A percentile compares a stretch with the other conserved stretches of the same genome.
These are phyloP conservation scores for Solanum paucissectum DNA, from an alignment of 257 asterid genomes.

Conservation along the genomic window DNA sequence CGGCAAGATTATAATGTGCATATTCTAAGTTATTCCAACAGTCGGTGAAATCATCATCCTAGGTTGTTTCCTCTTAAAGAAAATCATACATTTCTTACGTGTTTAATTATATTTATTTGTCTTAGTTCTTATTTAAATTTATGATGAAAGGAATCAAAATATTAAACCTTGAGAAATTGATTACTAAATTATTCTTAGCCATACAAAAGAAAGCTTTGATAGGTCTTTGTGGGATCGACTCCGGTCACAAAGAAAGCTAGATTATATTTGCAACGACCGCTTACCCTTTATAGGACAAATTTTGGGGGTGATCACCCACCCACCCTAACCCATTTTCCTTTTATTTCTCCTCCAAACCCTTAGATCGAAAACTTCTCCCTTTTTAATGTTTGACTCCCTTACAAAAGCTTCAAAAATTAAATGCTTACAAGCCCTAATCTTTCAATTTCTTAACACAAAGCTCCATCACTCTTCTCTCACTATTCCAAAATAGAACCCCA, in stretches of 20 bases:
- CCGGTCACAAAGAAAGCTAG: neutral
- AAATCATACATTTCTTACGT: neutral
- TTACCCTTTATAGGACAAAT: neutral
- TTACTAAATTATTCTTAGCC: neutral
- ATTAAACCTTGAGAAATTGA: neutral
- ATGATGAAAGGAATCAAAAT: neutral
- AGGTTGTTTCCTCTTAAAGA: neutral
- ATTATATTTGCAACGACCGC: neutral
- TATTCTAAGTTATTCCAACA: neutral
- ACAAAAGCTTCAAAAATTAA: neutral
- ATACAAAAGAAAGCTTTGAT: neutral
- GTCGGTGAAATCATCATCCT: neutral
- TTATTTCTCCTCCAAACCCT: neutral
- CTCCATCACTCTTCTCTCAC: neutral
- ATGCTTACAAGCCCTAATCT: neutral
- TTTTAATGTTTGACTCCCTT: neutral
- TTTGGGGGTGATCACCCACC: neutral
- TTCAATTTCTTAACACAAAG: neutral
- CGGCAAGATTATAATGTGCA: neutral
- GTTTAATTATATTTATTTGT: neutral
- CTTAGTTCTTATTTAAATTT: neutral
- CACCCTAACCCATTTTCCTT: neutral
- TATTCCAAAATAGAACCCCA: neutral
- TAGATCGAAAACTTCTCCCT: no score
- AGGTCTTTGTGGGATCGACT: neutral